phyloP scores from a whole-genome alignment of 148 eudicot species.

The Vaccinium myrtillus region DNA sequence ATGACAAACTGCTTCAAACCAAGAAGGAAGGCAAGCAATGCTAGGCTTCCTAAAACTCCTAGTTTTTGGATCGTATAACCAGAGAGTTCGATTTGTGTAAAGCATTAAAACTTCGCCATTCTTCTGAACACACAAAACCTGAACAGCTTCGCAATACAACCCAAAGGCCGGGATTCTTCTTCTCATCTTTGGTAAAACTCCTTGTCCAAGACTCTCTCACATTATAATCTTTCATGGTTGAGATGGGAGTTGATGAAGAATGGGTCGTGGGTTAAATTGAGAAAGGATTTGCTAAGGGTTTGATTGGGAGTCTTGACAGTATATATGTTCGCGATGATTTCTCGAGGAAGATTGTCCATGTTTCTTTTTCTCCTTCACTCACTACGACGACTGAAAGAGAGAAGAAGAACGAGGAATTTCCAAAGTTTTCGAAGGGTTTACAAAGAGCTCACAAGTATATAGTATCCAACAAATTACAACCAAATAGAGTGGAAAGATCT shows the following conservation, averaged over 20 bases:
- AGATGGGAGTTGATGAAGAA: background rate
- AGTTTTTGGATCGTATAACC: background rate
- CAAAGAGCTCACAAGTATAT: too few species aligned
- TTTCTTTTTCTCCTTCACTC: background rate
- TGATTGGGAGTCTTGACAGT: slow-evolving; percentile 3
- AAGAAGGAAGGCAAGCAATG: background rate
- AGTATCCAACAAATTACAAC: too few species aligned
- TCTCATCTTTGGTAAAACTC: background rate
- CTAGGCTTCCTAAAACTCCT: background rate
- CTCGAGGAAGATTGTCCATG: background rate
- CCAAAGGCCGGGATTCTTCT: background rate
- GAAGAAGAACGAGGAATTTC: too few species aligned
- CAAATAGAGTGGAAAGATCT: too few species aligned
- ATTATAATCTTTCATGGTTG: background rate
- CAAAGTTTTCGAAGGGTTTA: too few species aligned
- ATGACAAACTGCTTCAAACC: background rate
- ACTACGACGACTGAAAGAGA: too few species aligned
- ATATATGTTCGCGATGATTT: background rate
- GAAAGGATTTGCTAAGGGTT: slow-evolving; percentile 1
- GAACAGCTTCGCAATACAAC: background rate
- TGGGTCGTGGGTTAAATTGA: background rate
- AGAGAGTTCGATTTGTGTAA: background rate
- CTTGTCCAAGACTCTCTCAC: slow-evolving; percentile 4
- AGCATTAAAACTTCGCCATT: slow-evolving; percentile 6
- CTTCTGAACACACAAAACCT: background rate